Evolutionary conservation across 306 rosid species (phyloP).

Genomic region (Fagus crenata): DNA sequence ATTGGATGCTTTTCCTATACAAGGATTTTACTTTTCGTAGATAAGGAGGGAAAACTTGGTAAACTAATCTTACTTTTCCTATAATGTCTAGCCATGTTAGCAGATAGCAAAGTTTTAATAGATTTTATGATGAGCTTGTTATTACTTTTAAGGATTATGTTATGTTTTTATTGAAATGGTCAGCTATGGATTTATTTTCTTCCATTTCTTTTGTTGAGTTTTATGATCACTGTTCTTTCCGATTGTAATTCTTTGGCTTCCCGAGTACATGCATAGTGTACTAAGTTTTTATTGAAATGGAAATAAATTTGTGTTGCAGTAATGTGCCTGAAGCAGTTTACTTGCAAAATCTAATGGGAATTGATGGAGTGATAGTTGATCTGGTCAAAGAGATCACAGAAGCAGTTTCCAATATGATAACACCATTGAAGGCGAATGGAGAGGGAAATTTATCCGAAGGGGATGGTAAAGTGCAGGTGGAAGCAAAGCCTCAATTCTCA

Average conservation of each 20-base stretch:
- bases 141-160: no score
- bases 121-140: no score
- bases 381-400: conserved; percentile 74
- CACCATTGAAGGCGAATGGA: conserved; percentile 39
- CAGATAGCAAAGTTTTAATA: no score
- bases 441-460: conserved; percentile 46
- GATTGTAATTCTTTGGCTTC: no score
- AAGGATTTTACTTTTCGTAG: neutral
- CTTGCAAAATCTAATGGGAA: conserved; percentile 89
- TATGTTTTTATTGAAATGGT: no score
- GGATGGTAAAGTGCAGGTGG: conserved; percentile 32
- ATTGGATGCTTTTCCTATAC: neutral
- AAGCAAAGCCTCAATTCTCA: conserved; percentile 69
- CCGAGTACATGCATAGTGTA: no score
- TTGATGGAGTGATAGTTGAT: conserved; percentile 90
- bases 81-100: neutral
- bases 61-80: neutral
- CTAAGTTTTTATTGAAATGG: neutral
- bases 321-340: conserved; percentile 88
- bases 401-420: conserved; percentile 57
- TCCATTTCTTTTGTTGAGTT: no score
- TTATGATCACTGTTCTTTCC: no score
- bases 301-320: conserved; percentile 38
- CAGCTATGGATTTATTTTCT: no score
- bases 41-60: neutral